Evolutionary conservation across 768 basidiomycete species (phyloP).

Genomic region (Myochromella boudieri): DNA sequence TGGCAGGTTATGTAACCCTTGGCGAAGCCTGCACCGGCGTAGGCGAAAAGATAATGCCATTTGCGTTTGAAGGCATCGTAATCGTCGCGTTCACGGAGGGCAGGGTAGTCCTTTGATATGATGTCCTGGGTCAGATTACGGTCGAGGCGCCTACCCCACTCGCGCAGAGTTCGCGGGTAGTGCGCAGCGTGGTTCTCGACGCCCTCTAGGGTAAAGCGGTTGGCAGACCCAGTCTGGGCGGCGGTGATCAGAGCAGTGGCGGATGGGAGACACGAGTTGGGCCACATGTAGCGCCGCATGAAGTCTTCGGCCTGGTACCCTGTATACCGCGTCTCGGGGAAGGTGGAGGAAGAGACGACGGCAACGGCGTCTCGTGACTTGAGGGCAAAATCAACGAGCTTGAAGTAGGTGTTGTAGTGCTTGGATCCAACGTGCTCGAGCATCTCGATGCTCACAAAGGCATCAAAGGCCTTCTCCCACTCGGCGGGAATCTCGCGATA

Average conservation of each 20-base stretch:
- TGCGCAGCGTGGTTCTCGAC: slow-evolving; percentile 87
- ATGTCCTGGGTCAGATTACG: slow-evolving; percentile 59
- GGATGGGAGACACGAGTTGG: slow-evolving; percentile 84
- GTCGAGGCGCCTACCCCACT: slow-evolving; percentile 82
- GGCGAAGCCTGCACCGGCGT: slow-evolving; percentile 77
- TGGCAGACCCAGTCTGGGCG: slow-evolving; percentile 66
- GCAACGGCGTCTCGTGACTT: slow-evolving; percentile 66
- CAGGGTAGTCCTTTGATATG: slow-evolving; percentile 59
- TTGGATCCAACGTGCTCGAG: slow-evolving; percentile 65
- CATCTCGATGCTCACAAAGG: slow-evolving; percentile 81
- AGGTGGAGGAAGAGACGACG: slow-evolving; percentile 69
- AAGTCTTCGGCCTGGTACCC: slow-evolving; percentile 82
- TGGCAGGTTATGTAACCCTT: slow-evolving; percentile 83
- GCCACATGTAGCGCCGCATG: slow-evolving; percentile 89
- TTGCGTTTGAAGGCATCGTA: slow-evolving; percentile 76
- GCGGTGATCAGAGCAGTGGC: slow-evolving; percentile 79
- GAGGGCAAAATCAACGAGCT: slow-evolving; percentile 74
- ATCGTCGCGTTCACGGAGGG: slow-evolving; percentile 51
- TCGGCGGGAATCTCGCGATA: slow-evolving; percentile 85
- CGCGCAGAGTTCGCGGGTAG: slow-evolving; percentile 90
- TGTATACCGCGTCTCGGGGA: slow-evolving; percentile 68
- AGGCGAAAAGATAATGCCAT: slow-evolving; percentile 84
- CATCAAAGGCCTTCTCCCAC: slow-evolving; percentile 80
- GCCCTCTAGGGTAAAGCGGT: slow-evolving; percentile 77
- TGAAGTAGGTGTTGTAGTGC: slow-evolving; percentile 71